These are phyloP conservation scores for Prosopis cineraria DNA, from an alignment of 306 rosid genomes.

Conservation along the genomic window DNA sequence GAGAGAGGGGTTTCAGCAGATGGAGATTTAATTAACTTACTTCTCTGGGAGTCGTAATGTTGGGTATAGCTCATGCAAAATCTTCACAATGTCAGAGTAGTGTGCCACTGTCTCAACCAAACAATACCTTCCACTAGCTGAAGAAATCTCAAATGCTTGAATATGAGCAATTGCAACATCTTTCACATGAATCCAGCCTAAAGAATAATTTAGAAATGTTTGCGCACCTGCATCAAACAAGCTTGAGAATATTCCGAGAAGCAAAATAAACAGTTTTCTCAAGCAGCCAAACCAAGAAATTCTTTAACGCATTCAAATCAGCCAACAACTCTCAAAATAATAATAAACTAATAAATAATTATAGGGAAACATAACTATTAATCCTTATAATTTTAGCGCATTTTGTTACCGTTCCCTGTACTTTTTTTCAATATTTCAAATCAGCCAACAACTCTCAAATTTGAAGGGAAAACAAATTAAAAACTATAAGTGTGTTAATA, in stretches of 20 bases:
- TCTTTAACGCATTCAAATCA: background rate
- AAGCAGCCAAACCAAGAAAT: background rate
- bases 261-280: background rate
- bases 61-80: background rate
- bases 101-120: slow-evolving; percentile 40
- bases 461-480: too few relatives aligned
- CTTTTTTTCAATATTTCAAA: too few relatives aligned
- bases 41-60: background rate
- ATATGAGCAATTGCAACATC: slow-evolving; percentile 82
- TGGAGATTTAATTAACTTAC: background rate
- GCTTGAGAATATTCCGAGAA: background rate
- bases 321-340: background rate
- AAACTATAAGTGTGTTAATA: too few relatives aligned
- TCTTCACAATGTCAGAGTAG: background rate
- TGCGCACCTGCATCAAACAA: slow-evolving; percentile 15
- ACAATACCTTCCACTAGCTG: slow-evolving; percentile 75
- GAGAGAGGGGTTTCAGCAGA: background rate
- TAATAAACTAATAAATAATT: too few relatives aligned
- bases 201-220: slow-evolving; percentile 48
- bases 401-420: too few relatives aligned
- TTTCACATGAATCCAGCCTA: slow-evolving; percentile 76
- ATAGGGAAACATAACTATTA: too few relatives aligned
- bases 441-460: too few relatives aligned
- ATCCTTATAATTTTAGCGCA: too few relatives aligned
- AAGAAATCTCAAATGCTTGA: slow-evolving; percentile 75